phyloP scores from a whole-genome alignment of 306 rosid genomes.

The Pterocarpus macrocarpus region DNA sequence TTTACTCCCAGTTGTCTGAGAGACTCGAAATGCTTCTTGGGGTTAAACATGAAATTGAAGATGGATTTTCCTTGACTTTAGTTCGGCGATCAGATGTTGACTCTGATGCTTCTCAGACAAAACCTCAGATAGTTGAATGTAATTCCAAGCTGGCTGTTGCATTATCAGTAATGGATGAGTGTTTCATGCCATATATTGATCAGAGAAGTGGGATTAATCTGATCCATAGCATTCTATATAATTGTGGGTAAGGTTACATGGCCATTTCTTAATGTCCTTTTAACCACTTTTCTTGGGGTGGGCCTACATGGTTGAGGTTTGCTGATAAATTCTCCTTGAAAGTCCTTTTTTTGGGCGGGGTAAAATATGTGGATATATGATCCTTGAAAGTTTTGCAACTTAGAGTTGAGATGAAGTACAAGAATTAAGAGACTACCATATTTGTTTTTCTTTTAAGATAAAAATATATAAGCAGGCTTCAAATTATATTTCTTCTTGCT shows the following conservation, averaged over 20 bases:
- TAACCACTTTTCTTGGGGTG: constrained; percentile 3
- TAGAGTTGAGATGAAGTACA: neutral
- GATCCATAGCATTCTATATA: constrained; percentile 83
- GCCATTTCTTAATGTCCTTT: neutral
- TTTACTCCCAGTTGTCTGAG: constrained; percentile 69
- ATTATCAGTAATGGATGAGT: constrained; percentile 85
- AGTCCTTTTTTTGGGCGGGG: neutral
- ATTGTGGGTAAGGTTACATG: constrained; percentile 77
- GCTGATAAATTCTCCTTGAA: neutral
- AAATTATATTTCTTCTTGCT: no score
- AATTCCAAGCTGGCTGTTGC: constrained; percentile 95
- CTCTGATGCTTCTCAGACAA: constrained; percentile 59
- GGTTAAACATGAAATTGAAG: constrained; percentile 79
- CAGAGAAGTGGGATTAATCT: constrained; percentile 90
- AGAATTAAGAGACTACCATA: neutral
- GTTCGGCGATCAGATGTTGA: constrained; percentile 70
- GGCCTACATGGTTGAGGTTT: constrained; percentile 5
- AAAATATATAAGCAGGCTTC: no score
- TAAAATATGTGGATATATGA: neutral
- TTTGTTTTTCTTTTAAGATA: no score
- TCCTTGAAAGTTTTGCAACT: neutral
- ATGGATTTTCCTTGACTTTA: constrained; percentile 87
- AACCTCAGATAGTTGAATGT: constrained; percentile 63
- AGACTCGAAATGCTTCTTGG: constrained; percentile 81
- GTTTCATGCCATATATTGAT: constrained; percentile 90